Conservation (phyloP, 352 stramenopile species). For the Phytophthora brassicae region DNA sequence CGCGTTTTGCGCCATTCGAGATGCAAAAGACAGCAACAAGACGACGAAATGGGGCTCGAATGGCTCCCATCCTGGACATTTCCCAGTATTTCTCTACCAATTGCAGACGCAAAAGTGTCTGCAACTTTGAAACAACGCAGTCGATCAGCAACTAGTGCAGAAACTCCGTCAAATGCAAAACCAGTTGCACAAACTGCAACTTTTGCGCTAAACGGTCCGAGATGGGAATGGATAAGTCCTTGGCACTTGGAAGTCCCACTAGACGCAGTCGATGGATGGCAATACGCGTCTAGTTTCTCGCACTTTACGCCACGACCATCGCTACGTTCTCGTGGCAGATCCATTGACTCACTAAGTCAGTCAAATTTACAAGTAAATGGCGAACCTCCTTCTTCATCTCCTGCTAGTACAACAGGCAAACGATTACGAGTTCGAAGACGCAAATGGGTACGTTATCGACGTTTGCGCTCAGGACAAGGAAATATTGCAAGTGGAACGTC, state of each 20-base stretch:
- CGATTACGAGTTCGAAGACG: slow-evolving; percentile 50
- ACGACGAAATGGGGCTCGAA: slow-evolving; percentile 32
- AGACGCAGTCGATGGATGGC: slow-evolving; percentile 55
- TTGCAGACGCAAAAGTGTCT: slow-evolving; percentile 4
- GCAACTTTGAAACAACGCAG: slow-evolving; percentile 24
- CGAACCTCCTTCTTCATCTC: slow-evolving; percentile 25
- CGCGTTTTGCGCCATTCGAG: slow-evolving; percentile 30
- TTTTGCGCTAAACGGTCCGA: no score
- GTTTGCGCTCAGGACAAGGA: slow-evolving; percentile 25
- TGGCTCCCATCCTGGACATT: slow-evolving; percentile 51
- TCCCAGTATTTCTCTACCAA: slow-evolving; percentile 53
- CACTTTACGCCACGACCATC: slow-evolving; percentile 43
- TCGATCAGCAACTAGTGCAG: slow-evolving; percentile 21
- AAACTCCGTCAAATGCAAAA: background rate
- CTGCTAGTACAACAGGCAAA: slow-evolving; percentile 37
- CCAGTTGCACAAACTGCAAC: slow-evolving; percentile 1
- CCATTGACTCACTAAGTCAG: slow-evolving; percentile 28
- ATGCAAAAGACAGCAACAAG: slow-evolving; percentile 7
- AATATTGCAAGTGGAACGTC: slow-evolving; percentile 4
- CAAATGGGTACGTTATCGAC: slow-evolving; percentile 71
- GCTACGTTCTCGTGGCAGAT: slow-evolving; percentile 22
- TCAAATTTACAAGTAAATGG: background rate
- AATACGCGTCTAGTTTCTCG: slow-evolving; percentile 65
- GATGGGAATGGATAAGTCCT: slow-evolving; percentile 75
- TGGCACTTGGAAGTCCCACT: slow-evolving; percentile 56